Conservation (phyloP, 2,329 filamentous ascomycete genomes). For the Cercospora sp. region DNA sequence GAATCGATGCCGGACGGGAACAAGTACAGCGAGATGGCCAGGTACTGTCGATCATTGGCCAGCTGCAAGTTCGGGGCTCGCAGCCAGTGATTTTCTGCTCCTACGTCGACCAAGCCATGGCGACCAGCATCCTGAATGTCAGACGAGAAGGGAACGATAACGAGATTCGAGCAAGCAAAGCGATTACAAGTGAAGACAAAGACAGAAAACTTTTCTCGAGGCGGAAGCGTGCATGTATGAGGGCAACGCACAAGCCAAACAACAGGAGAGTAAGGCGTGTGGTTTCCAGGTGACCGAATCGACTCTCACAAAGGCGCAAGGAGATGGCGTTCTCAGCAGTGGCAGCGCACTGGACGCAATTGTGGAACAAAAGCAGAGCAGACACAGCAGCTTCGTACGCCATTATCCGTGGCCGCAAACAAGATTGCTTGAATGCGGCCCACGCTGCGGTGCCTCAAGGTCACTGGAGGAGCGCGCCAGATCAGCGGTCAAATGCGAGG, state of each 20-base stretch:
- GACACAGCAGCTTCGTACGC: slow-evolving; percentile 17
- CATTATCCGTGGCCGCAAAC: slow-evolving; percentile 16
- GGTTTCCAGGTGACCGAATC: slow-evolving; percentile 17
- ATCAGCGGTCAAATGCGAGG: slow-evolving; percentile 4
- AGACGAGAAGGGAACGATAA: slow-evolving; percentile 15
- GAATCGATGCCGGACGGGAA: slow-evolving; percentile 26
- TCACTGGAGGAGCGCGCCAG: neutral
- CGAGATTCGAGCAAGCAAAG: slow-evolving; percentile 6
- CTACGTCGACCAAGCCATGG: neutral
- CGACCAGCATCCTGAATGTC: slow-evolving; percentile 5
- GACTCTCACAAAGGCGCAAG: slow-evolving; percentile 35
- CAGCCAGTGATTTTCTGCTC: slow-evolving; percentile 7
- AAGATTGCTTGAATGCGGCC: slow-evolving; percentile 10
- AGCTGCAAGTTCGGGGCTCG: slow-evolving; percentile 8
- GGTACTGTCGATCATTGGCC: slow-evolving; percentile 25
- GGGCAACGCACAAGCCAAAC: slow-evolving; percentile 12
- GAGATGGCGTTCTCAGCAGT: slow-evolving; percentile 22
- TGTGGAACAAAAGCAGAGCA: slow-evolving; percentile 29
- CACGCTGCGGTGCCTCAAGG: slow-evolving; percentile 10
- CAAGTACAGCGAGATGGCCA: slow-evolving; percentile 13
- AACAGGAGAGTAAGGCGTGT: slow-evolving; percentile 6
- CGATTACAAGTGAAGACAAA: slow-evolving; percentile 3
- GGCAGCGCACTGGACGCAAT: slow-evolving; percentile 28
- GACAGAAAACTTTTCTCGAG: slow-evolving; percentile 12
- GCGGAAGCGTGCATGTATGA: slow-evolving; percentile 27